Conservation (phyloP, 345 rosid species). For the Lumnitzera racemosa region DNA sequence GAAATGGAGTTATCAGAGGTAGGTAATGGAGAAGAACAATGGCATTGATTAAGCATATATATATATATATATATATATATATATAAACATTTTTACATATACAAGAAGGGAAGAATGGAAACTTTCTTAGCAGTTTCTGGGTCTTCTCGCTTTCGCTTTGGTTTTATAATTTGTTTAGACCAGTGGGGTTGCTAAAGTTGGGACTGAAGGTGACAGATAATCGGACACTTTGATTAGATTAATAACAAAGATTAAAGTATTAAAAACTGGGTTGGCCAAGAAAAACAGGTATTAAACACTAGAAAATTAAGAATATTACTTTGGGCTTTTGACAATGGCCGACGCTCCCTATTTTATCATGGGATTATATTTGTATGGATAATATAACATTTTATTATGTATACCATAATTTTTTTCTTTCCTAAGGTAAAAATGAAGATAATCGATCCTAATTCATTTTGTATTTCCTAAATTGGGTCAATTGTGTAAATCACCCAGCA, state of each 20-base stretch:
- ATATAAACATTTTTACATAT: conserved; percentile 10
- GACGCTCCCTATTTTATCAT: too few relatives aligned
- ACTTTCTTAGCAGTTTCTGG: conserved; percentile 21
- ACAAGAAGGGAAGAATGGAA: conserved; percentile 23
- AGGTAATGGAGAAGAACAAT: conserved; percentile 41
- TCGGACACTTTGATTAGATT: conserved; percentile 18
- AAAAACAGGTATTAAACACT: too few relatives aligned
- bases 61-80: not conserved
- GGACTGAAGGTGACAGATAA: conserved; percentile 28
- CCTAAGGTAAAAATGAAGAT: too few relatives aligned
- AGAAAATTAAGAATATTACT: too few relatives aligned
- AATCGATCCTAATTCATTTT: too few relatives aligned
- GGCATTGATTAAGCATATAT: conserved; percentile 5
- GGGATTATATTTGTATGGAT: too few relatives aligned
- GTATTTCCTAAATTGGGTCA: too few relatives aligned
- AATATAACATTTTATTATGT: too few relatives aligned
- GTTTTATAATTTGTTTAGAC: not conserved
- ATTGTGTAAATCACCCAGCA: too few relatives aligned
- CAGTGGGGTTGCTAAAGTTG: not conserved
- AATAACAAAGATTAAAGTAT: not conserved
- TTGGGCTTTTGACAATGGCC: too few relatives aligned
- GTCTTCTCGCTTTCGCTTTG: conserved; percentile 15
- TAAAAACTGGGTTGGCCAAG: too few relatives aligned
- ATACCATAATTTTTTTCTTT: too few relatives aligned
- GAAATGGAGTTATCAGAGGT: conserved; percentile 49